phyloP scores from a whole-genome alignment of 2,329 filamentous ascomycete species.

The Massarina eburnea region DNA sequence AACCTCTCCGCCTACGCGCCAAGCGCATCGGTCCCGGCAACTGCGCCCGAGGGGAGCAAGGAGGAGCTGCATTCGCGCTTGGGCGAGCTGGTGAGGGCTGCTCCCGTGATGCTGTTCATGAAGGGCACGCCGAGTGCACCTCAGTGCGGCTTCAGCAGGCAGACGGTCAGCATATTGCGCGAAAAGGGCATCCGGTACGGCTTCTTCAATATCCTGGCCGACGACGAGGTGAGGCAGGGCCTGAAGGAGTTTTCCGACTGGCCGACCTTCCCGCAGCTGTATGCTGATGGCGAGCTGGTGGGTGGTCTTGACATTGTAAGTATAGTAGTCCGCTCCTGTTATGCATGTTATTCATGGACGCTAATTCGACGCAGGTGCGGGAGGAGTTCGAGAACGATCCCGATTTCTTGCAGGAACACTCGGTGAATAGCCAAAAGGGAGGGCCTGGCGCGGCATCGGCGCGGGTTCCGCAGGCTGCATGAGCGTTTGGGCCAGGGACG shows the following conservation, averaged over 20 bases:
- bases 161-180: constrained; percentile 81
- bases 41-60: constrained; percentile 61
- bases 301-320: constrained; percentile 95
- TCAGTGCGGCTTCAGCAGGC: constrained; percentile 90
- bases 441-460: constrained; percentile 9
- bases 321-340: constrained; percentile 25
- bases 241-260: constrained; percentile 98
- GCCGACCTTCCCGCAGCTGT: constrained; percentile 96
- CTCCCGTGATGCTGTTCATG: constrained; percentile 98
- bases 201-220: constrained; percentile 98
- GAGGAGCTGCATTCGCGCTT: constrained; percentile 84
- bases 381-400: constrained; percentile 85
- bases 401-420: constrained; percentile 77
- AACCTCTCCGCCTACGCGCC: constrained; percentile 52
- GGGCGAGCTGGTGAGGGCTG: constrained; percentile 84
- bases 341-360: not conserved
- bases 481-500: not conserved
- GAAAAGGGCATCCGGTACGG: constrained; percentile 94
- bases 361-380: constrained; percentile 67
- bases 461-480: constrained; percentile 8
- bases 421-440: constrained; percentile 42
- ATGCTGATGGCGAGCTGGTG: constrained; percentile 85
- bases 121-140: constrained; percentile 88
- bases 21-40: constrained; percentile 43
- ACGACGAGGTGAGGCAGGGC: constrained; percentile 94